Evolutionary conservation across 2,329 filamentous ascomycete species (phyloP).

Genomic region (Zelopaecilomyces penicillatus): DNA sequence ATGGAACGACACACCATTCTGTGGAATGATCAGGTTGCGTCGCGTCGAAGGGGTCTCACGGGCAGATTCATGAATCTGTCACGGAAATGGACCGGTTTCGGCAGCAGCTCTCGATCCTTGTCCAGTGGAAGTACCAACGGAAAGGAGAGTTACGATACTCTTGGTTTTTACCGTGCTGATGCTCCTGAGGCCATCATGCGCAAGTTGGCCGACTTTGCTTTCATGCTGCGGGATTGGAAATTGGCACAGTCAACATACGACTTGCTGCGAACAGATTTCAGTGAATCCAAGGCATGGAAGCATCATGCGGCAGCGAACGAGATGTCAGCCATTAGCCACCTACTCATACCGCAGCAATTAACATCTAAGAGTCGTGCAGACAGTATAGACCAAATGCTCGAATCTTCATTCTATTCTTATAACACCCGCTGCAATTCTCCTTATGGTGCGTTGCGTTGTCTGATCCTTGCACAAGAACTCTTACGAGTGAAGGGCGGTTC

Average conservation of each 20-base stretch:
- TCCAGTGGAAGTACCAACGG: slow-evolving; percentile 42
- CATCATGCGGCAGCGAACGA: slow-evolving; percentile 91
- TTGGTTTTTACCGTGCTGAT: slow-evolving; percentile 78
- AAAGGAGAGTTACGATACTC: slow-evolving; percentile 66
- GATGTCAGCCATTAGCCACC: slow-evolving; percentile 80
- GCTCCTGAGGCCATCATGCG: slow-evolving; percentile 84
- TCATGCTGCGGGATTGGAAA: slow-evolving; percentile 96
- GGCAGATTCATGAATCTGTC: slow-evolving; percentile 93
- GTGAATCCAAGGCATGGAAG: slow-evolving; percentile 93
- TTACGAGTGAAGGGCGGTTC: slow-evolving; percentile 71
- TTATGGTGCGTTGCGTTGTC: slow-evolving; percentile 70
- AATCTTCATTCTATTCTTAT: slow-evolving; percentile 88
- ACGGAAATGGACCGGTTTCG: slow-evolving; percentile 81
- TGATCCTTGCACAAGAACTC: slow-evolving; percentile 72
- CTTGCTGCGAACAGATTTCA: slow-evolving; percentile 77
- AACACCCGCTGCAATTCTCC: slow-evolving; percentile 72
- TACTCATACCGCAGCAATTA: slow-evolving; percentile 65
- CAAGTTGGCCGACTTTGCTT: slow-evolving; percentile 87
- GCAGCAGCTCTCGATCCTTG: slow-evolving; percentile 53
- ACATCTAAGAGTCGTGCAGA: slow-evolving; percentile 72
- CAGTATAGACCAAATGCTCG: slow-evolving; percentile 76
- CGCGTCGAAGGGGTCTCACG: slow-evolving; percentile 75
- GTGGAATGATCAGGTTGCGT: slow-evolving; percentile 97
- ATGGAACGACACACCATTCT: slow-evolving; percentile 89
- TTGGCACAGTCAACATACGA: slow-evolving; percentile 88